A percentile compares a stretch with the other conserved stretches of the same genome.
Conservation (phyloP, 75 land plant genomes). For the Chamaecyparis obtusa region DNA sequence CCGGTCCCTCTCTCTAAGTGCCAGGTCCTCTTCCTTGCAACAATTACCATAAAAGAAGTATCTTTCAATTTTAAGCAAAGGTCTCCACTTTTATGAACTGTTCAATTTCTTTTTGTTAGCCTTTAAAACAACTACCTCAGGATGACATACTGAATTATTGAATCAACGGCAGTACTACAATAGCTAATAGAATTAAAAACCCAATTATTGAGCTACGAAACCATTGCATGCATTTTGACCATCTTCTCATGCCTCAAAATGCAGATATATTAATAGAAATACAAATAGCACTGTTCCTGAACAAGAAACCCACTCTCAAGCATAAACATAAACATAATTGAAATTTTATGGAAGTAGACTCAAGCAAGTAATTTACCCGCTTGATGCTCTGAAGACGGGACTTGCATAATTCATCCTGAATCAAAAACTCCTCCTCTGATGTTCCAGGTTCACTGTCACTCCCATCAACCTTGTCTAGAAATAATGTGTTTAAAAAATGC, state of each 20-base stretch:
- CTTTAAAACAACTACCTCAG: background rate
- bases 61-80: background rate
- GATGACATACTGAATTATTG: background rate
- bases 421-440: slow-evolving; percentile 75
- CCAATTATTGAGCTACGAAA: background rate
- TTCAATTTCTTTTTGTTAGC: background rate
- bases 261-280: background rate
- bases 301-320: background rate
- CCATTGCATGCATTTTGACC: background rate
- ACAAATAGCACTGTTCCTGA: background rate
- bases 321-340: background rate
- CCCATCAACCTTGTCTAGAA: slow-evolving; percentile 69
- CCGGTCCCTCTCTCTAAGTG: slow-evolving; percentile 76
- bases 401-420: slow-evolving; percentile 86
- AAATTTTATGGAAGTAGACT: background rate
- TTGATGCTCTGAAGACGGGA: slow-evolving; percentile 82
- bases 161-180: background rate
- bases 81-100: background rate
- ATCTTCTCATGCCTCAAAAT: background rate
- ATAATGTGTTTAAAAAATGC: background rate
- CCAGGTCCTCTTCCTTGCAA: slow-evolving; percentile 79
- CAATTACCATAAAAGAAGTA: slow-evolving; percentile 9
- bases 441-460: slow-evolving; percentile 52
- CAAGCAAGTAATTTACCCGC: slow-evolving; percentile 54
- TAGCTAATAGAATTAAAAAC: background rate